phyloP scores from a whole-genome alignment of 202 grass and related monocot genomes.

The Cymbopogon flexuosus region DNA sequence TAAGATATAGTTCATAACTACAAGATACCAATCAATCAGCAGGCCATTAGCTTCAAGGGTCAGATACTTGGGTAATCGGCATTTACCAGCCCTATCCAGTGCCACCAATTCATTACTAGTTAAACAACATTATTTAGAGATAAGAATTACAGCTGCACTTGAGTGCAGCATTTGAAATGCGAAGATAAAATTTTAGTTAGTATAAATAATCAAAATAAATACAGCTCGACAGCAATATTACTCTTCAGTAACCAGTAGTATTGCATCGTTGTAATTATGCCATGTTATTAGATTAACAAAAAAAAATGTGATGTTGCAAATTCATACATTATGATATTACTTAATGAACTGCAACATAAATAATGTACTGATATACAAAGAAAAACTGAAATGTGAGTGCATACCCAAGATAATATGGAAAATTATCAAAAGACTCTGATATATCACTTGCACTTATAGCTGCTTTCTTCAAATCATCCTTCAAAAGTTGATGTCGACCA shows the following conservation, averaged over 20 bases:
- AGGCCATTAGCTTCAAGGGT: not conserved
- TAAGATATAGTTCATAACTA: slow-evolving; percentile 24
- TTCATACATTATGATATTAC: not conserved
- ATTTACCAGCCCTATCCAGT: not conserved
- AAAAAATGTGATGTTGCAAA: not conserved
- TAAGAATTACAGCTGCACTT: not conserved
- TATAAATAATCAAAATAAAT: not conserved
- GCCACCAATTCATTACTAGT: not conserved
- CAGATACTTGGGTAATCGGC: slow-evolving; percentile 5
- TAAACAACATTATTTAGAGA: not conserved
- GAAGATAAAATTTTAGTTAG: not conserved
- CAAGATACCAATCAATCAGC: slow-evolving; percentile 29
- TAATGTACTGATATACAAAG: not conserved
- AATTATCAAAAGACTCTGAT: slow-evolving; percentile 71
- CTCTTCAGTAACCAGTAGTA: not conserved
- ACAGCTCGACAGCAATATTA: not conserved
- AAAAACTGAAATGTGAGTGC: not conserved
- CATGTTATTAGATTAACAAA: not conserved
- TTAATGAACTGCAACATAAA: not conserved
- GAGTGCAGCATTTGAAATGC: not conserved
- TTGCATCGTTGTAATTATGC: slow-evolving; percentile 1
- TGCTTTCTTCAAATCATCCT: slow-evolving; percentile 73
- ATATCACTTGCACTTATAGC: slow-evolving; percentile 65
- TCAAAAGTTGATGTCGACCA: slow-evolving; percentile 53
- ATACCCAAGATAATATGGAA: slow-evolving; percentile 90